These are phyloP conservation scores for Camelina neglecta DNA, from an alignment of 345 rosid species.

Conservation along the genomic window DNA sequence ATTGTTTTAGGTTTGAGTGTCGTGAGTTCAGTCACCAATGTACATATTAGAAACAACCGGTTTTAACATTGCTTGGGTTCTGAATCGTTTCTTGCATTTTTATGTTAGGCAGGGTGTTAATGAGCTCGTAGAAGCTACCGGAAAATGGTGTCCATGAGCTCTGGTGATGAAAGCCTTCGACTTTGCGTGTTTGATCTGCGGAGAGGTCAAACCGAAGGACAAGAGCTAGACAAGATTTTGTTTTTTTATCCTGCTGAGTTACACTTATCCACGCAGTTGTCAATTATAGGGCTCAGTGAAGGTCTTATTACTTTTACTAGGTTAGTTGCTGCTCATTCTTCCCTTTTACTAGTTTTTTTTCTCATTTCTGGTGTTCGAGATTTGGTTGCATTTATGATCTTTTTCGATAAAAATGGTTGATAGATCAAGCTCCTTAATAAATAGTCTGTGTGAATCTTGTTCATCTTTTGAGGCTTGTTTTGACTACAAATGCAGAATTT, in stretches of 20 bases:
- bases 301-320: conserved; percentile 95
- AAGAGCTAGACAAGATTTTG: conserved; percentile 67
- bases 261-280: conserved; percentile 81
- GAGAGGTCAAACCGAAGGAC: too few relatives aligned
- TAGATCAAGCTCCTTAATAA: background rate
- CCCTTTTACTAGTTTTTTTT: background rate
- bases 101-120: conserved; percentile 24
- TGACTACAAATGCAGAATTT: conserved; percentile 62
- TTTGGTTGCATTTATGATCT: background rate
- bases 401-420: too few relatives aligned
- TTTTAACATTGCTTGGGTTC: conserved; percentile 2
- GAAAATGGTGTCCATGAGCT: too few relatives aligned
- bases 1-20: conserved; percentile 15
- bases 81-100: background rate
- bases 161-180: too few relatives aligned
- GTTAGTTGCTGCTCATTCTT: conserved; percentile 43
- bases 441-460: conserved; percentile 17
- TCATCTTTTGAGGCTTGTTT: conserved; percentile 12
- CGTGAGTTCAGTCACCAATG: conserved; percentile 24
- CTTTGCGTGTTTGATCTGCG: too few relatives aligned
- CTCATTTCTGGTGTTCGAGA: background rate
- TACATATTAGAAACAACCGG: background rate
- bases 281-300: conserved; percentile 93
- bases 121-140: background rate
- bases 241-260: conserved; percentile 79